Percentiles rank a stretch among this genome's conserved stretches.
Conservation (phyloP, 768 basidiomycete genomes). For the Termitomyces sp. region DNA sequence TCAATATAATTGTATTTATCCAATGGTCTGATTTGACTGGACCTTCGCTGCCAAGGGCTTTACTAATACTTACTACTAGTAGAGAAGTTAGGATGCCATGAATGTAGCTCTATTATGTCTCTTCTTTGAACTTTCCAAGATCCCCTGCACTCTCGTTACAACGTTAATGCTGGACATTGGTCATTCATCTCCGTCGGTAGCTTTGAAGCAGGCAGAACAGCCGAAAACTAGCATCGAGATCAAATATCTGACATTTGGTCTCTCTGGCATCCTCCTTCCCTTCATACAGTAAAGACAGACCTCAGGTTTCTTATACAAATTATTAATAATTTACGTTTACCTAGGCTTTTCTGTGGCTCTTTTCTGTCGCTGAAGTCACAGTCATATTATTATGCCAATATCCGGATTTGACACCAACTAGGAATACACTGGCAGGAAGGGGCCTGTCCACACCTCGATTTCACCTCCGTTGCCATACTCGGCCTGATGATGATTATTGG, state of each 20-base stretch:
- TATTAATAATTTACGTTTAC: neutral
- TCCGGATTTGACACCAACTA: neutral
- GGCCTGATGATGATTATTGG: constrained; percentile 23
- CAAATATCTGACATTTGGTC: neutral
- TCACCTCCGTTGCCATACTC: constrained; percentile 25
- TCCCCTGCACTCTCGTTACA: neutral
- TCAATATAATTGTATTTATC: too few relatives aligned
- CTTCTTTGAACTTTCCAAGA: neutral
- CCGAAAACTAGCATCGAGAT: neutral
- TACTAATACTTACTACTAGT: too few relatives aligned
- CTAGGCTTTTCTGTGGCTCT: neutral
- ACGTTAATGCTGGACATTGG: neutral
- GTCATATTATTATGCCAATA: neutral
- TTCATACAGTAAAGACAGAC: neutral
- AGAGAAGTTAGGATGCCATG: too few relatives aligned
- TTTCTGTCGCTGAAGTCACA: neutral
- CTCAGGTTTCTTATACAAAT: too few relatives aligned
- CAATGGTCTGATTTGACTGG: too few relatives aligned
- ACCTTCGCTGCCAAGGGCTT: too few relatives aligned
- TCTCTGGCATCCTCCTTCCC: too few relatives aligned
- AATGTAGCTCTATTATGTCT: neutral
- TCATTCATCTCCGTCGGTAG: neutral
- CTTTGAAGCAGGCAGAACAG: neutral
- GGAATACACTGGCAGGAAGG: neutral
- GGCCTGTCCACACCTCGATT: neutral